phyloP scores from a whole-genome alignment of 306 rosid genomes.

The Dalbergia oliveri region DNA sequence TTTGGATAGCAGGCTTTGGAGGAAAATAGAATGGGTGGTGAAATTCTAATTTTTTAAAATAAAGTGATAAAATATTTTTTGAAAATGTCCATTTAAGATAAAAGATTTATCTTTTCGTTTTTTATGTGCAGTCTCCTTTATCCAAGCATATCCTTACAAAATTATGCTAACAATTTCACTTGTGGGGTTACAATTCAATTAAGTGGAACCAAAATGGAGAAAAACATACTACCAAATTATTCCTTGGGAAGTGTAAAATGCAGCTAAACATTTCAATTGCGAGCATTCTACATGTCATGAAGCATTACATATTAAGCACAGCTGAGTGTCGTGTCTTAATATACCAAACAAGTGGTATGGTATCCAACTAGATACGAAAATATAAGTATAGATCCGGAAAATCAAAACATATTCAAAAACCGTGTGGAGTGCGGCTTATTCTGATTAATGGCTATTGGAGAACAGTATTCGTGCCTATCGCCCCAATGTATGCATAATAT shows the following conservation, averaged over 20 bases:
- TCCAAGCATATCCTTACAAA: background rate
- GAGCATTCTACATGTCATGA: constrained; percentile 29
- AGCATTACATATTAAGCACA: constrained; percentile 19
- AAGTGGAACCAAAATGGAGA: background rate
- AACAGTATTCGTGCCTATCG: constrained; percentile 56
- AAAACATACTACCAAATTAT: constrained; percentile 19
- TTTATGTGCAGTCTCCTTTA: background rate
- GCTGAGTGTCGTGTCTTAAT: background rate
- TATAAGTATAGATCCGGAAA: background rate
- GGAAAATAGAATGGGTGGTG: background rate
- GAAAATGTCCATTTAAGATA: too few relatives aligned
- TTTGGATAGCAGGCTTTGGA: background rate
- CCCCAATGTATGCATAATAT: constrained; percentile 87
- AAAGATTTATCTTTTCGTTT: too few relatives aligned
- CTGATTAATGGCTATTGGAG: constrained; percentile 40
- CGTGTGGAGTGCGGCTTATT: constrained; percentile 52
- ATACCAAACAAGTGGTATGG: constrained; percentile 26
- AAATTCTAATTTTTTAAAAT: background rate
- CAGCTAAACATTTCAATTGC: background rate
- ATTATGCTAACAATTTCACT: background rate
- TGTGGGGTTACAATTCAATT: constrained; percentile 5
- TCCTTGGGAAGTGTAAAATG: constrained; percentile 24
- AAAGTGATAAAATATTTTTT: background rate
- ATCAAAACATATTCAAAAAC: constrained; percentile 33
- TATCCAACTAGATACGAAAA: constrained; percentile 2